Percentiles rank a stretch among this genome's conserved stretches.
These are phyloP conservation scores for Coemansia sp. DNA, from an alignment of 192 early-diverging fungal genomes.

Conservation along the genomic window DNA sequence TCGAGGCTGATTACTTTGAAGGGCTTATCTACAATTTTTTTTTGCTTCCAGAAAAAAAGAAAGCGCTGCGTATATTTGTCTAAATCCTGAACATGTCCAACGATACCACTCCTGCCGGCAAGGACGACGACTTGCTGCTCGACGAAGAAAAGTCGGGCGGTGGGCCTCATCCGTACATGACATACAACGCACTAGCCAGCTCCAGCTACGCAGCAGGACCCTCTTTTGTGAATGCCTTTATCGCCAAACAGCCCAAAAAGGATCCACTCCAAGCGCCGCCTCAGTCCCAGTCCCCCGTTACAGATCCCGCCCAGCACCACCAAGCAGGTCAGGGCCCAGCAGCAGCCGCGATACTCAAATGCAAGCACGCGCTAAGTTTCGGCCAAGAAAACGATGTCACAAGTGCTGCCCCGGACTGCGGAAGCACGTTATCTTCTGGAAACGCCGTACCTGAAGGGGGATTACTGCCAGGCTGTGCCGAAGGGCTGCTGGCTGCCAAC, in stretches of 20 bases:
- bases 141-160: constrained; percentile 1
- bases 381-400: not conserved
- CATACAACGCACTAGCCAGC: constrained; percentile 20
- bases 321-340: constrained; percentile 19
- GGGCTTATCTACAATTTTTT: not conserved
- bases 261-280: not conserved
- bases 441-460: not conserved
- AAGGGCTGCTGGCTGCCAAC: not conserved
- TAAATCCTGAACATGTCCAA: not conserved
- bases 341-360: constrained; percentile 23
- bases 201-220: constrained; percentile 19
- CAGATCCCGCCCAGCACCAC: not conserved
- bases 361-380: constrained; percentile 6
- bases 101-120: not conserved
- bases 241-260: constrained; percentile 13
- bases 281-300: not conserved
- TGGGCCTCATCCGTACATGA: constrained; percentile 11
- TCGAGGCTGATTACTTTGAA: not conserved
- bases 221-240: constrained; percentile 19
- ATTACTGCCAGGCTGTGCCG: not conserved
- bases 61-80: not conserved
- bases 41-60: not conserved
- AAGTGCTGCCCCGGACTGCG: not conserved
- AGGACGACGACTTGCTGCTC: not conserved
- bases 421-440: not conserved